Percentiles rank a stretch among this genome's conserved stretches.
phyloP scores from a whole-genome alignment of 164 flowering plant species.

The Pachysandra terminalis region DNA sequence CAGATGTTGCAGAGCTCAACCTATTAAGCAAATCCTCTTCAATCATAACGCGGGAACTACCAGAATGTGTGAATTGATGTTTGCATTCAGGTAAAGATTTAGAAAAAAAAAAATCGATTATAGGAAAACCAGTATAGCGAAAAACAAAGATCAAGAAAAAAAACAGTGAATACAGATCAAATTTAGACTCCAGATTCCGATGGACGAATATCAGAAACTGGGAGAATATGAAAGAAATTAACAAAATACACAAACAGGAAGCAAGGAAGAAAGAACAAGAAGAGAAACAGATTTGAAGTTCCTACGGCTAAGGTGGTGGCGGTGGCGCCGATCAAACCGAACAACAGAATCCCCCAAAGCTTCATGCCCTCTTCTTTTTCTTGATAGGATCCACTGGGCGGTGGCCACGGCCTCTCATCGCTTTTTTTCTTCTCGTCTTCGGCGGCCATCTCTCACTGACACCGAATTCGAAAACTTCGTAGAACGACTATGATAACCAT shows the following conservation, averaged over 20 bases:
- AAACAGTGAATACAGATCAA: too few relatives aligned
- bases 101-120: too few relatives aligned
- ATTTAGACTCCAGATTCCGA: too few relatives aligned
- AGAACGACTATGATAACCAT: not conserved
- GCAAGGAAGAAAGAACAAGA: not conserved
- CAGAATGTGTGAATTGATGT: too few relatives aligned
- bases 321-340: conserved; percentile 73
- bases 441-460: conserved; percentile 3
- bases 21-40: too few relatives aligned
- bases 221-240: too few relatives aligned
- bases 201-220: too few relatives aligned
- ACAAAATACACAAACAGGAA: not conserved
- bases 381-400: conserved; percentile 11
- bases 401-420: conserved; percentile 17
- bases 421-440: conserved; percentile 8
- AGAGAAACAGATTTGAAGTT: not conserved
- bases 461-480: not conserved
- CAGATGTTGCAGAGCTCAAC: too few relatives aligned
- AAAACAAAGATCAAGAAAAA: too few relatives aligned
- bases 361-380: conserved; percentile 34
- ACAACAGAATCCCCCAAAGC: conserved; percentile 60
- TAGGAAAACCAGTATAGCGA: not conserved
- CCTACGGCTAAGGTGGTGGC: conserved; percentile 64
- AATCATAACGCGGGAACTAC: too few relatives aligned
- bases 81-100: too few relatives aligned